A percentile compares a stretch with the other conserved stretches of the same genome.
Evolutionary conservation across 805 yeast genomes (phyloP).

Genomic region (Sugiyamaella qingdaonensis): DNA sequence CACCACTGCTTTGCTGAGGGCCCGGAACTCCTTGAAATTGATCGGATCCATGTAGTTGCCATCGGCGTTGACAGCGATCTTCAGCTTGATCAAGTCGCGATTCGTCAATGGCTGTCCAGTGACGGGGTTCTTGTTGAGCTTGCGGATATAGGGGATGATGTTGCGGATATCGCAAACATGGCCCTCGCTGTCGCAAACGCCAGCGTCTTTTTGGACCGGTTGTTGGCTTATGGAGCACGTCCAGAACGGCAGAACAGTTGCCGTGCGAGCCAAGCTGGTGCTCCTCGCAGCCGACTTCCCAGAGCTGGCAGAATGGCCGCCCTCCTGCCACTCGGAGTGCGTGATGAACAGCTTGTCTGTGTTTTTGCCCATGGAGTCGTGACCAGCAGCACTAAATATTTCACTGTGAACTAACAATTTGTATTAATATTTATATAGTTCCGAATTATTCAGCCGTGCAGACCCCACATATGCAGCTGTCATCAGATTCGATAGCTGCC

Average conservation of each 20-base stretch:
- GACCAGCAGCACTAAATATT: no score
- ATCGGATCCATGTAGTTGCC: conserved; percentile 33
- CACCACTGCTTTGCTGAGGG: conserved; percentile 27
- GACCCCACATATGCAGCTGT: neutral
- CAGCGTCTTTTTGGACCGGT: conserved; percentile 27
- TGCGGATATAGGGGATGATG: conserved; percentile 27
- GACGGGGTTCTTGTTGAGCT: conserved; percentile 29
- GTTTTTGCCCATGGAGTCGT: conserved; percentile 32
- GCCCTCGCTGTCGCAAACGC: conserved; percentile 29
- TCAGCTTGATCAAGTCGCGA: conserved; percentile 24
- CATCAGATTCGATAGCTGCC: neutral
- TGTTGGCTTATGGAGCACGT: conserved; percentile 32
- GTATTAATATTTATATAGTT: no score
- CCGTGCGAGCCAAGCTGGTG: conserved; percentile 3
- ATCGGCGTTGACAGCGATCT: conserved; percentile 25
- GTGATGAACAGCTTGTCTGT: conserved; percentile 36
- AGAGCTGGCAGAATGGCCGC: conserved; percentile 29
- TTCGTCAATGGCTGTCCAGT: conserved; percentile 26
- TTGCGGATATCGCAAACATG: conserved; percentile 32
- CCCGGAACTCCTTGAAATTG: conserved; percentile 29
- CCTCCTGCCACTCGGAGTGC: conserved; percentile 33
- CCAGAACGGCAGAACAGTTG: conserved; percentile 29
- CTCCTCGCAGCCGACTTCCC: conserved; percentile 19
- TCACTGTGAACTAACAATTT: no score
- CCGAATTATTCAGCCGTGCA: neutral